phyloP scores from a whole-genome alignment of 2,329 filamentous ascomycete species.

The Ophiostoma himal-ulmi region DNA sequence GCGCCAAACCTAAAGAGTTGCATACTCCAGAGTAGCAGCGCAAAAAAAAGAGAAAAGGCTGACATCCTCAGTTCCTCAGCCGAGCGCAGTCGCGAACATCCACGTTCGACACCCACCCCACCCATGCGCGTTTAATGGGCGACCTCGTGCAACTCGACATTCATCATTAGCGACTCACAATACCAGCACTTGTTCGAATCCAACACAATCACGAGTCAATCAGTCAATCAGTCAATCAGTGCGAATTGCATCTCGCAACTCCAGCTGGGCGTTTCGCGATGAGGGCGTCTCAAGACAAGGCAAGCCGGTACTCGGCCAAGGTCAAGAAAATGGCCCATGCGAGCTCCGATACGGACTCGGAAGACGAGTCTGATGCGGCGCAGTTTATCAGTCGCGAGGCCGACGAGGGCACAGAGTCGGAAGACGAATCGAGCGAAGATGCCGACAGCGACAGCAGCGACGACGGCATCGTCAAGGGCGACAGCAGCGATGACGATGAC shows the following conservation, averaged over 20 bases:
- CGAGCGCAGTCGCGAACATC: not conserved
- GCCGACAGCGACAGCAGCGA: conserved; percentile 13
- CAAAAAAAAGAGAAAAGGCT: not conserved
- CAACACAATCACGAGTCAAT: not conserved
- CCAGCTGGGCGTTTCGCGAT: not conserved
- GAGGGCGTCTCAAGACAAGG: not conserved
- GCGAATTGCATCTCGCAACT: no score
- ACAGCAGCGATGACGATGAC: conserved; percentile 1
- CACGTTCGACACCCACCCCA: not conserved
- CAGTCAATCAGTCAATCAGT: no score
- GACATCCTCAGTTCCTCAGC: not conserved
- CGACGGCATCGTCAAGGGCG: not conserved
- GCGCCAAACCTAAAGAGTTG: not conserved
- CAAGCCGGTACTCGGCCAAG: not conserved
- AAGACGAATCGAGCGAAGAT: not conserved
- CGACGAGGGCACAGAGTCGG: not conserved
- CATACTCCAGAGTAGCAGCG: not conserved
- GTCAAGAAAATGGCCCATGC: not conserved
- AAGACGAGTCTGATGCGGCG: not conserved
- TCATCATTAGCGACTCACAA: not conserved
- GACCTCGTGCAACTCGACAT: not conserved
- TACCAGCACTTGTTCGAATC: not conserved
- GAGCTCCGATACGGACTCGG: not conserved
- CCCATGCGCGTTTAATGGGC: not conserved
- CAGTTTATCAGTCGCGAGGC: conserved; percentile 11